phyloP scores from a whole-genome alignment of 768 basidiomycete genomes.

The Tylopilus sp. region DNA sequence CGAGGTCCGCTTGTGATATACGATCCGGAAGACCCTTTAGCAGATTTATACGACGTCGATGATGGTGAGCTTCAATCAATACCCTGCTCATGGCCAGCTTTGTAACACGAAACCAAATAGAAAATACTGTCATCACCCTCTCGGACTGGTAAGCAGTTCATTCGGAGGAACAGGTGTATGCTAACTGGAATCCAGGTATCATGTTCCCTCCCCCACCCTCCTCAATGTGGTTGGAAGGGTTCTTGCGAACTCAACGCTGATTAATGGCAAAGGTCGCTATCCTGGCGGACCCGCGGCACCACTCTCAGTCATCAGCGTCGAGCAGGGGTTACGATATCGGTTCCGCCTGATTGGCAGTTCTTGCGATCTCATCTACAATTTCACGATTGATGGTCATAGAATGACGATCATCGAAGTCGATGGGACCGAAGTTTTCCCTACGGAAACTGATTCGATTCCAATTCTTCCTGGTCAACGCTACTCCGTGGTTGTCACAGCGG shows the following conservation, averaged over 20 bases:
- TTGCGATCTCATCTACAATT: background rate
- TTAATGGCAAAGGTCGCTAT: background rate
- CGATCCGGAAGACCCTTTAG: background rate
- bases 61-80: background rate
- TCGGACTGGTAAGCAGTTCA: background rate
- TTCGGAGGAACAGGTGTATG: too few relatives aligned
- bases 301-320: background rate
- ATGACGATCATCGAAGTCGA: background rate
- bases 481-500: background rate
- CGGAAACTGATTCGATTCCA: background rate
- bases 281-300: background rate
- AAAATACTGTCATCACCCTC: background rate
- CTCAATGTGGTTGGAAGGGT: too few relatives aligned
- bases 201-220: too few relatives aligned
- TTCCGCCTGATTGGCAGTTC: background rate
- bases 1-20: background rate
- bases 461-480: background rate
- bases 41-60: background rate
- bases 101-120: background rate
- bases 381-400: background rate
- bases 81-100: background rate
- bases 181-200: too few relatives aligned
- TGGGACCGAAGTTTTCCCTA: background rate
- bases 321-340: background rate
- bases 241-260: background rate